A percentile compares a stretch with the other conserved stretches of the same genome.
Evolutionary conservation across 2,329 filamentous ascomycete genomes (phyloP).

Genomic region (Orbilia javanica): DNA sequence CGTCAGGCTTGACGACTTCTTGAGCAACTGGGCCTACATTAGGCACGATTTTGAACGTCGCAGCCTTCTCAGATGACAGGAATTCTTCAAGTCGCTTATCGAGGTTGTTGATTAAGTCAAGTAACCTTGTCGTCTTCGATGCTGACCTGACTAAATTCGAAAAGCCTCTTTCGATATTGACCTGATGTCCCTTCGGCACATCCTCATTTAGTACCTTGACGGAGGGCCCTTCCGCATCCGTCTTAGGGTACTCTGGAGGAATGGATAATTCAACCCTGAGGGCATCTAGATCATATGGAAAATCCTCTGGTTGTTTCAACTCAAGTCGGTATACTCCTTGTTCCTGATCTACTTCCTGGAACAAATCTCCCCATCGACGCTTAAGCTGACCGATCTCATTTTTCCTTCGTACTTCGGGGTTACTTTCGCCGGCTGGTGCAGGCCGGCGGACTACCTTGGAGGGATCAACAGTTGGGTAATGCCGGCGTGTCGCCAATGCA

Average conservation of each 20-base stretch:
- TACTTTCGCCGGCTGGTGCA: constrained; percentile 50
- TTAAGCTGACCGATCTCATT: constrained; percentile 59
- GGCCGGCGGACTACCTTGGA: constrained; percentile 49
- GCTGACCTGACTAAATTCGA: constrained; percentile 44
- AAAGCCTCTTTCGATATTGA: constrained; percentile 60
- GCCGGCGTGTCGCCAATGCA: constrained; percentile 46
- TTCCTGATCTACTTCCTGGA: constrained; percentile 49
- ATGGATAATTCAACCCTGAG: constrained; percentile 55
- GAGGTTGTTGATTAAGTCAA: constrained; percentile 59
- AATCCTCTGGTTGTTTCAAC: constrained; percentile 58
- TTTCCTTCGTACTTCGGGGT: constrained; percentile 54
- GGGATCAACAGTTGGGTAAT: constrained; percentile 47
- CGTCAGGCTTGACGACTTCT: constrained; percentile 33
- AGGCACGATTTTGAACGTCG: constrained; percentile 60
- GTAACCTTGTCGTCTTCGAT: constrained; percentile 55
- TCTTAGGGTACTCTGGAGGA: constrained; percentile 37
- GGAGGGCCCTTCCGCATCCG: constrained; percentile 39
- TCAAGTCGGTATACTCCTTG: constrained; percentile 40
- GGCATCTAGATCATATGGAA: constrained; percentile 58
- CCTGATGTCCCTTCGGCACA: constrained; percentile 58
- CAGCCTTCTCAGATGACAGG: constrained; percentile 58
- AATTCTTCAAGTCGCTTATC: constrained; percentile 59
- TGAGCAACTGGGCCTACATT: constrained; percentile 39
- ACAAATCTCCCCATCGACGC: constrained; percentile 53
- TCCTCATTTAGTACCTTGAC: constrained; percentile 60